Evolutionary conservation across 2,329 filamentous ascomycete genomes (phyloP), one percentile per base, ranked within the genome.

Genomic region (Acephala macrosclerotiorum): DNA sequence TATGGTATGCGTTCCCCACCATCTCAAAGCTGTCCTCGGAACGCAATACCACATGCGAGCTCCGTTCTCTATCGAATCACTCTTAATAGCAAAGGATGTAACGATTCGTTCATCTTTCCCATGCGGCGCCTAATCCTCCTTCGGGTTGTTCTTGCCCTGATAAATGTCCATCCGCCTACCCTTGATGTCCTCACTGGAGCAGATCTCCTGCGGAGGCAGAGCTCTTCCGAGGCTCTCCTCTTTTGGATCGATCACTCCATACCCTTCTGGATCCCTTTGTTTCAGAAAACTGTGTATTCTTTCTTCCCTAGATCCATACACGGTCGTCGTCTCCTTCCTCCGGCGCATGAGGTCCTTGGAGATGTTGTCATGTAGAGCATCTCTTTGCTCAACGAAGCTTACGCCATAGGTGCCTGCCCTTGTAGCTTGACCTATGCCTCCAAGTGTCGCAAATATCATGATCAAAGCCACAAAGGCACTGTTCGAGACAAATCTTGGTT

Each of bases 241-340:
- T 58, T 79, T 74, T 20, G 63, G 57, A 62, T 73, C 68, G 3
- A 63, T 66, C n/a, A 68, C 7, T 7, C 61, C 64, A 65, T 69
- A 66, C 45, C 71, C 72, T n/a, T 61, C 36, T 2, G 71, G 72
- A 35, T 96, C 91, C 70, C 93, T 84, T 66, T 91, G 87, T 73
- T 88, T 87, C 65, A 98, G 71, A 74, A 98, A 98, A 62, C 81
- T 88, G 71, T 93, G 86, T 45, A 98, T 89, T 60, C 93, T 84
- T 73, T 89, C 88, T 67, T 91, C 85, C 61, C 86, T 83, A 73
- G 79, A 80, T 75, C 80, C 73, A 77, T 85, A 76, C 42, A 84
- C 79, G 59, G 83, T 82, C 67, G 83, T 80, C 63, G 87, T 81
- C 72, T 83, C 78, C 73, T 85, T 81, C 69, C 85, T 83, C 65